Conservation (phyloP, 768 basidiomycete genomes). For the Phylloporus scabripes region DNA sequence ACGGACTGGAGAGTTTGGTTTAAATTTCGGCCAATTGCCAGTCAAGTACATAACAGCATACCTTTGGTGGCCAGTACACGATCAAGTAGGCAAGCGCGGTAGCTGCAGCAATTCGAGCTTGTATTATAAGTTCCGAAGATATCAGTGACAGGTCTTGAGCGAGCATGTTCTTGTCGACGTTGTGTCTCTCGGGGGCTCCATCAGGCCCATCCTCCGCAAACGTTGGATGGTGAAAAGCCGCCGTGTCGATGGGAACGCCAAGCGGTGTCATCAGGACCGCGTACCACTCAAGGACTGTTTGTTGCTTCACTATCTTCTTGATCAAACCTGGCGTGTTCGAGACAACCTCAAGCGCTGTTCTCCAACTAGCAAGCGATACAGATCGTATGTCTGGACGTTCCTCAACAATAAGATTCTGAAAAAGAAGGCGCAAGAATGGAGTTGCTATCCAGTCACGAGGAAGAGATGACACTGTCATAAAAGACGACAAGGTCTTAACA, state of each 20-base stretch:
- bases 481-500: slow-evolving; percentile 80
- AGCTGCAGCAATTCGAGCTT: slow-evolving; percentile 74
- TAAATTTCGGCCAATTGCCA: neutral
- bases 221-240: slow-evolving; percentile 62
- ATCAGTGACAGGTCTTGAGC: slow-evolving; percentile 85
- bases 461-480: slow-evolving; percentile 73
- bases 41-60: slow-evolving; percentile 22
- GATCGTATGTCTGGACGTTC: slow-evolving; percentile 81
- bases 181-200: slow-evolving; percentile 61
- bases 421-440: slow-evolving; percentile 75
- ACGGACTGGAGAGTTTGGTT: slow-evolving; percentile 31
- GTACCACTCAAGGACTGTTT: slow-evolving; percentile 78
- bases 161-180: slow-evolving; percentile 95
- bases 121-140: slow-evolving; percentile 65
- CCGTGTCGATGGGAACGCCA: slow-evolving; percentile 66
- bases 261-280: slow-evolving; percentile 85
- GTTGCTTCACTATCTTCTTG: slow-evolving; percentile 49
- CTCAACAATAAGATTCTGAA: slow-evolving; percentile 92
- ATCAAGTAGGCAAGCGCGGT: slow-evolving; percentile 71
- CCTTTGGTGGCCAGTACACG: slow-evolving; percentile 59
- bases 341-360: slow-evolving; percentile 56
- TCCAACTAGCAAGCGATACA: slow-evolving; percentile 70
- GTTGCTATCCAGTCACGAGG: slow-evolving; percentile 76
- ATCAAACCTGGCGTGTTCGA: slow-evolving; percentile 43
- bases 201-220: slow-evolving; percentile 43